These are phyloP conservation scores for Stagonosporopsis cucurbitacearum DNA, from an alignment of 2,329 filamentous ascomycete species.

Conservation along the genomic window DNA sequence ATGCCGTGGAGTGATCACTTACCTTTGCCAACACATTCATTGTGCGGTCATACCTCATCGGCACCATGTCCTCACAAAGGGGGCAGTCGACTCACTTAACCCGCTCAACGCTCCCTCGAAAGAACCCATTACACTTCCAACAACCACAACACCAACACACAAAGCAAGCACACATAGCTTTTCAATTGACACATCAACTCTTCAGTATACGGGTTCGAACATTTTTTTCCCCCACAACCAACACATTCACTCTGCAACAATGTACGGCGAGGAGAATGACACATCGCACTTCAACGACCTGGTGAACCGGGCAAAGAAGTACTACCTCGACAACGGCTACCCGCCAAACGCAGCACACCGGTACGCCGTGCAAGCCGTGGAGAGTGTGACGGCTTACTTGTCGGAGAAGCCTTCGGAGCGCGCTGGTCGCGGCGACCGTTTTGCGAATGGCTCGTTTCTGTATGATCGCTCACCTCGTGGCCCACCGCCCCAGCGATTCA, in stretches of 20 bases:
- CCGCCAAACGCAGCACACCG: neutral
- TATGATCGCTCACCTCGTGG: no score
- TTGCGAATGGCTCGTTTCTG: no score
- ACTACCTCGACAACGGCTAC: neutral
- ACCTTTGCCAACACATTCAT: neutral
- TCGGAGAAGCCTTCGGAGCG: neutral
- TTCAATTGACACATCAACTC: neutral
- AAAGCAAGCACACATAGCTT: neutral
- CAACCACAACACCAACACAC: neutral
- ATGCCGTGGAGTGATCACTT: neutral
- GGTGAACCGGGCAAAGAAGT: neutral
- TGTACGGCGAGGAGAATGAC: neutral
- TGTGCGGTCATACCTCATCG: neutral
- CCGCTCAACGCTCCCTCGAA: neutral
- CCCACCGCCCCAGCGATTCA: no score
- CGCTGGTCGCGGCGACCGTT: no score
- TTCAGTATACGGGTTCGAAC: no score
- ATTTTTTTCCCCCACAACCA: neutral
- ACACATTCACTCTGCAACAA: neutral
- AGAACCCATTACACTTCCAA: neutral
- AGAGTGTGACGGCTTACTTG: neutral
- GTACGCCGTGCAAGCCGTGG: neutral
- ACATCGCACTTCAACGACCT: neutral
- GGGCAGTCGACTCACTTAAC: neutral
- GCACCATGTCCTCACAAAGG: neutral